Evolutionary conservation across 768 basidiomycete species (phyloP), one percentile per base, ranked within the genome.

Genomic region (Tremella yokohamensis): DNA sequence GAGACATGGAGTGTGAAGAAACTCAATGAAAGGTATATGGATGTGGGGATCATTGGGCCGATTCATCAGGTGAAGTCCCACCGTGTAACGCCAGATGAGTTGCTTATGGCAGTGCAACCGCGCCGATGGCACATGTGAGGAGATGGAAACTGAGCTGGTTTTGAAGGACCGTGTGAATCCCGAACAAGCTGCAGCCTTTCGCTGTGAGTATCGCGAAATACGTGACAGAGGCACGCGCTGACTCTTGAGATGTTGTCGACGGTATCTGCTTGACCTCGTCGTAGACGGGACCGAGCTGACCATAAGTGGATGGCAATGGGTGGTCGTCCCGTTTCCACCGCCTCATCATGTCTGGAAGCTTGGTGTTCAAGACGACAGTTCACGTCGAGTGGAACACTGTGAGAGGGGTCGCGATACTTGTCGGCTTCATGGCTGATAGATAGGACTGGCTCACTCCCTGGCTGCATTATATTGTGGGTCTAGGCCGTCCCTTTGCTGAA

Each of bases 381-480:
- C 76, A 70, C 57, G 73, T 72, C 2, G 77, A 78, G 57, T 78
- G 74, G 73, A 54, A 66, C 37, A 62, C 66, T 1, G 74, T 75
- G 56, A 75, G 76, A 73, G 42, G 77, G 56, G 73, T 71, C 8
- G 76, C 77, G 12, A 76, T 73, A 67, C 71, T 73, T 24, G 76
- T 77, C 59, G 76, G 75, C 48, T 68, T 77, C 25, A 75, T 78
- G 45, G 61, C 73, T 69, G 34, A 9, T 4, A 34, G 11, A 6
- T 11, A 34, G 29, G 29, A 34, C 29, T 34, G 29, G 29, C 29
- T 34, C 11, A 34, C 29, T 6, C 29, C 29, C 11, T 34, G 29
- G 29, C 11, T 34, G 29, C 29, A 34, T 11, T 34, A 34, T 11
- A 34, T 34, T 34, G 29, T 34, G 11, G 11, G 29, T 11, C 29